phyloP scores from a whole-genome alignment of 1,284 basidiomycete genomes.

The Hemileia vastatrix region DNA sequence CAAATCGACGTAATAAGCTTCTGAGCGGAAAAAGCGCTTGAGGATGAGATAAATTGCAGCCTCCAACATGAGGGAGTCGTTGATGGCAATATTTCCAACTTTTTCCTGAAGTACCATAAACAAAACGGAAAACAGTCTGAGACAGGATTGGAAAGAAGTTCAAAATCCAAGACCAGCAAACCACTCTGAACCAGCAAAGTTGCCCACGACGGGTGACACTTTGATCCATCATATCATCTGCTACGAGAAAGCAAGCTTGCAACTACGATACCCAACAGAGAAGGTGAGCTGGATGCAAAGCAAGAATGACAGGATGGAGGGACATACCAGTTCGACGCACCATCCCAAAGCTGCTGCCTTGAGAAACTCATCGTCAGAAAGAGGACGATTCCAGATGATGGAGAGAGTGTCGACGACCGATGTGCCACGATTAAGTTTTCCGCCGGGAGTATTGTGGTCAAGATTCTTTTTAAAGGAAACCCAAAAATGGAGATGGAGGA shows the following conservation, averaged over 20 bases:
- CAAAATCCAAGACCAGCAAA: too few relatives aligned
- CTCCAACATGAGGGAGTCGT: conserved; percentile 95
- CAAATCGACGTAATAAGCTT: conserved; percentile 76
- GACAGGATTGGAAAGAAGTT: conserved; percentile 1
- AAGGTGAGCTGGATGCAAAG: too few relatives aligned
- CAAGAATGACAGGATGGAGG: background rate
- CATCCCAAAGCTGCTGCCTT: conserved; percentile 85
- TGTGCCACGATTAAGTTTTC: conserved; percentile 88
- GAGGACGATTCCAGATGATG: conserved; percentile 63
- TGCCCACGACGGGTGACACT: conserved; percentile 91
- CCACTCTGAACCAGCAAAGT: conserved; percentile 79
- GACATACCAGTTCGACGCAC: conserved; percentile 82
- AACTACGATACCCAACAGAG: conserved; percentile 51
- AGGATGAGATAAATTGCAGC: conserved; percentile 83
- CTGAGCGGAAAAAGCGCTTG: conserved; percentile 76
- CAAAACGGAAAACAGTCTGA: background rate
- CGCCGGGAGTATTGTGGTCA: conserved; percentile 88
- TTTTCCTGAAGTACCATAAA: conserved; percentile 50
- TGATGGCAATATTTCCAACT: conserved; percentile 83
- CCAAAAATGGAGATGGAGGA: too few relatives aligned
- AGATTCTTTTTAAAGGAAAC: too few relatives aligned
- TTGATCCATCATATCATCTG: conserved; percentile 96
- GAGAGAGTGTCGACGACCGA: conserved; percentile 88
- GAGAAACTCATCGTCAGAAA: conserved; percentile 76
- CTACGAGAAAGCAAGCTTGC: conserved; percentile 95